phyloP scores from a whole-genome alignment of 352 stramenopile species.

The Peronosclerospora sorghi region DNA sequence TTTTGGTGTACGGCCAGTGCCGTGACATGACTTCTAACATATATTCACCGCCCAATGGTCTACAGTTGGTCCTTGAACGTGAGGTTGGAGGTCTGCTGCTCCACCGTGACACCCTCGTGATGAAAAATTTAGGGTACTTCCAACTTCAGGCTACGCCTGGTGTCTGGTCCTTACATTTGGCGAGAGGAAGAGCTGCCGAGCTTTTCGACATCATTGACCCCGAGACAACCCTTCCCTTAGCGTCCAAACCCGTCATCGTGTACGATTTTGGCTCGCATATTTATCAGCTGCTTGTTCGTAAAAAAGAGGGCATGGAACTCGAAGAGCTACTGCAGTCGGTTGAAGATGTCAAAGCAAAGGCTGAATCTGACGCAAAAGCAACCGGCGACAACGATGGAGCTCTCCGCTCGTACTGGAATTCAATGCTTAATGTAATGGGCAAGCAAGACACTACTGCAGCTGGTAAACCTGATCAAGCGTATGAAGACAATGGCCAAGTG shows the following conservation, averaged over 20 bases:
- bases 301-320: conserved; percentile 84
- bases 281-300: conserved; percentile 85
- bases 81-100: conserved; percentile 40
- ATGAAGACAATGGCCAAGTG: conserved; percentile 8
- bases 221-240: conserved; percentile 26
- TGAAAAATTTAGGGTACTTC: conserved; percentile 99
- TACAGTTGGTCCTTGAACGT: conserved; percentile 86
- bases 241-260: conserved; percentile 39
- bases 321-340: conserved; percentile 39
- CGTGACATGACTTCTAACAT: conserved; percentile 71
- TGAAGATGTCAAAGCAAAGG: conserved; percentile 9
- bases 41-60: conserved; percentile 77
- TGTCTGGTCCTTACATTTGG: conserved; percentile 89
- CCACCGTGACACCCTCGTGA: conserved; percentile 95
- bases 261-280: conserved; percentile 84
- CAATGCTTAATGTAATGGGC: conserved; percentile 58
- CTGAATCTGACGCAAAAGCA: conserved; percentile 13
- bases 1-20: conserved; percentile 88
- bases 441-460: conserved; percentile 19
- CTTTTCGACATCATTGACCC: conserved; percentile 69
- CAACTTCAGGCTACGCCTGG: conserved; percentile 95
- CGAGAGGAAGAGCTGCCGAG: conserved; percentile 57
- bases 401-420: conserved; percentile 60
- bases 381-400: conserved; percentile 39
- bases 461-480: conserved; percentile 5